Evolutionary conservation across 1,284 basidiomycete genomes (phyloP), one percentile per base, ranked within the genome.

Genomic region (Naganishia cerealis): DNA sequence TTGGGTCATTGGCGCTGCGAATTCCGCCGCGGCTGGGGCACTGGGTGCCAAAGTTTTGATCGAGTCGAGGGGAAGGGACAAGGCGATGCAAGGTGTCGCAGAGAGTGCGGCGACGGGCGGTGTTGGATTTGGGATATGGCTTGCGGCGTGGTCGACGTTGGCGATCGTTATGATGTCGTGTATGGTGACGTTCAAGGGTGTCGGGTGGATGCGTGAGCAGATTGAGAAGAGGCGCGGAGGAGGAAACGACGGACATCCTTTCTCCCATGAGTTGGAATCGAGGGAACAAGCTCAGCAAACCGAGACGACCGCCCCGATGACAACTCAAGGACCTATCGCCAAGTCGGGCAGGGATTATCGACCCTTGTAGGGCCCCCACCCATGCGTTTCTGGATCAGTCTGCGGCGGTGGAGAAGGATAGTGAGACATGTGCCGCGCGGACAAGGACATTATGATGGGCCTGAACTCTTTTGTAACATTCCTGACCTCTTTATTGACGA

Each of bases 81-180:
- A 52, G 36, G 33, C 52, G n/a, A 21, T 38, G 7, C 59, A 62
- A 39, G 46, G 43, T 16, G 33, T 40, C 29, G n/a, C 12, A 9
- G 59, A 62, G 26, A 62, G 59, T 39, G 59, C 59, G 5, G 50
- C 50, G 3, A 18, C 48, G 1, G 59, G 46, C 21, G 59, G 33
- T 12, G 18, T 62, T 10, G 59, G 48, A 24, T 29, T 21, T 7
- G 59, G 33, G 4, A 36, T 62, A 15, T 52, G 59, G 59, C 38
- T 53, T 33, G 59, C 39, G 9, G 59, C 48, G 8, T 33, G 21
- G 18, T 21, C 39, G 8, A 36, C 36, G 8, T 0, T 56, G 13
- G 18, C 24, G 18, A 4, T 43, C 24, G 39, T 59, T 5, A 4
- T 59, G 13, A 13, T 24, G 21, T 42, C 21, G 12, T 29, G 12